These are phyloP conservation scores for Yueomyces sinensis DNA, from an alignment of 805 yeast species.

Conservation along the genomic window DNA sequence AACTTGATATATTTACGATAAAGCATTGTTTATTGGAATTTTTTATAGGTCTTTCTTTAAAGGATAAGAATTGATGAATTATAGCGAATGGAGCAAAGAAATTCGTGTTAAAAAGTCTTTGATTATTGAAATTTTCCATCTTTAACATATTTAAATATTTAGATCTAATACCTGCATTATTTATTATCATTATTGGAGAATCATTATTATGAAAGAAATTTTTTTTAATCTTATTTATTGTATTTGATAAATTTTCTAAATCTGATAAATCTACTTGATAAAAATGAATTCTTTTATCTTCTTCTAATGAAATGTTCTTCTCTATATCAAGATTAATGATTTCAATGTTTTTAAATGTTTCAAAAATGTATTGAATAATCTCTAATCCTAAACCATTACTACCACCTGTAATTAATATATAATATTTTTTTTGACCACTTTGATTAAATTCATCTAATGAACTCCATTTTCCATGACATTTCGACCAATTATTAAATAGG, in stretches of 20 bases:
- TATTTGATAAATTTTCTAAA: slow-evolving; percentile 26
- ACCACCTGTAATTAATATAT: slow-evolving; percentile 25
- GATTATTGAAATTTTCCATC: slow-evolving; percentile 30
- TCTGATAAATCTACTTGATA: slow-evolving; percentile 57
- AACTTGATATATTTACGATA: slow-evolving; percentile 66
- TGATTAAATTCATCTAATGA: not conserved
- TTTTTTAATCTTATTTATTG: slow-evolving; percentile 28
- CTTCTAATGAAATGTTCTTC: slow-evolving; percentile 1
- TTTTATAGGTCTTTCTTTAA: slow-evolving; percentile 39
- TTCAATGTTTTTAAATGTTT: slow-evolving; percentile 10
- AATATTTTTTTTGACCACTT: not conserved
- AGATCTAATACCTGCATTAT: slow-evolving; percentile 70
- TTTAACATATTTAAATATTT: slow-evolving; percentile 32
- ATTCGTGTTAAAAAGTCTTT: slow-evolving; percentile 49
- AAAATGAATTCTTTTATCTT: slow-evolving; percentile 27
- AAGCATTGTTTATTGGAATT: slow-evolving; percentile 40
- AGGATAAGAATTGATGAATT: slow-evolving; percentile 36
- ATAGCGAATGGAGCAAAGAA: slow-evolving; percentile 52
- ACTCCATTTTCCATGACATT: not conserved
- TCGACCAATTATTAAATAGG: too few relatives aligned
- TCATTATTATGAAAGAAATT: slow-evolving; percentile 28
- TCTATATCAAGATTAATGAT: slow-evolving; percentile 18
- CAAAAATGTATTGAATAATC: slow-evolving; percentile 11
- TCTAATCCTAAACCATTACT: slow-evolving; percentile 26
- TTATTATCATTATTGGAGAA: slow-evolving; percentile 49